Evolutionary conservation across 352 stramenopile genomes (phyloP).

Genomic region (Vaucheria bursata): DNA sequence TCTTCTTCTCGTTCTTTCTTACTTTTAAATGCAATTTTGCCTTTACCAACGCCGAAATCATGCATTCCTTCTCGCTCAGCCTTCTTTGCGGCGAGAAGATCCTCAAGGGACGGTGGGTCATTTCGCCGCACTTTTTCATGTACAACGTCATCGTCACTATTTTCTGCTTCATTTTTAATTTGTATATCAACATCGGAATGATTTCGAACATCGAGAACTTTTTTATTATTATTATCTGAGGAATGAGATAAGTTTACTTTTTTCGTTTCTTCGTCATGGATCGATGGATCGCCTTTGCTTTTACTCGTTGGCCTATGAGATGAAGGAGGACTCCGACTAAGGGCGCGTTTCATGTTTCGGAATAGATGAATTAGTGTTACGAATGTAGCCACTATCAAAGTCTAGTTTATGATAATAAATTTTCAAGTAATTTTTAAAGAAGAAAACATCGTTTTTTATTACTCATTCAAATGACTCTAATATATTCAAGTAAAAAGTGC

Average conservation of each 20-base stretch:
- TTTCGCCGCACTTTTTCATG: background rate
- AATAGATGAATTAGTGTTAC: too few species aligned
- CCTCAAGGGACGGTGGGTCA: slow-evolving; percentile 11
- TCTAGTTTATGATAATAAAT: too few species aligned
- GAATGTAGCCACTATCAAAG: too few species aligned
- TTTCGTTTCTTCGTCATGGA: slow-evolving; percentile 20
- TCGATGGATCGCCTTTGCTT: background rate
- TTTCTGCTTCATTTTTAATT: background rate
- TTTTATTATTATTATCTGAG: slow-evolving; percentile 16
- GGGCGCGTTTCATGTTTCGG: too few species aligned
- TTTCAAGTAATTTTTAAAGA: too few species aligned
- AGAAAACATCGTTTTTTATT: too few species aligned
- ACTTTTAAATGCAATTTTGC: slow-evolving; percentile 40
- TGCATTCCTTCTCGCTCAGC: background rate
- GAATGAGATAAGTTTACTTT: slow-evolving; percentile 16
- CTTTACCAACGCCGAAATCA: slow-evolving; percentile 4
- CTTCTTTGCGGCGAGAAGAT: background rate
- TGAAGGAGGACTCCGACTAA: too few species aligned
- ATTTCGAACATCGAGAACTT: slow-evolving; percentile 2
- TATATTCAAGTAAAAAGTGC: too few species aligned
- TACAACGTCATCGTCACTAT: background rate
- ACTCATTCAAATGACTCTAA: too few species aligned
- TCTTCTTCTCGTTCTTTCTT: slow-evolving; percentile 33
- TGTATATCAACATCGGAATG: background rate
- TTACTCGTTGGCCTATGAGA: too few species aligned